Evolutionary conservation across 441 rosid species (phyloP).

Genomic region (Omphalea diandra): DNA sequence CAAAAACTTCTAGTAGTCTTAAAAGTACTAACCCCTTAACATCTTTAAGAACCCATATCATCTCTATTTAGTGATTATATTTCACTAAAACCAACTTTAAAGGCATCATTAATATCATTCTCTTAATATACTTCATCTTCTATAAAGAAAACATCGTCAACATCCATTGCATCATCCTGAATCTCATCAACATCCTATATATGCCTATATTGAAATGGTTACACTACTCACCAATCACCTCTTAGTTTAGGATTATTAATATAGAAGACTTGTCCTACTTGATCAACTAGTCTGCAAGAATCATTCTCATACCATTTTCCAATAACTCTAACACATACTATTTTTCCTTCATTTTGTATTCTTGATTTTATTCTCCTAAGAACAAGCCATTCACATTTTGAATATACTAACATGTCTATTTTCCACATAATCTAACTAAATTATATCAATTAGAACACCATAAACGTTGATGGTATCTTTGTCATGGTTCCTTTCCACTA

Average conservation of each 20-base stretch:
- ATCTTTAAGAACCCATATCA: not conserved
- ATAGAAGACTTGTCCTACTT: not conserved
- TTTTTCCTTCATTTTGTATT: not conserved
- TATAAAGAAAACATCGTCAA: not conserved
- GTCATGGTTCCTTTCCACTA: no score
- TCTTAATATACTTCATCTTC: not conserved
- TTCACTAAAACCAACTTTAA: not conserved
- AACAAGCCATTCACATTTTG: not conserved
- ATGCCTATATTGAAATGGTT: not conserved
- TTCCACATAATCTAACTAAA: not conserved
- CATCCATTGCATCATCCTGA: not conserved
- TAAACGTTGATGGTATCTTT: not conserved
- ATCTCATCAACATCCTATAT: not conserved
- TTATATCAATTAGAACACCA: not conserved
- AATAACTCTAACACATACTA: no score
- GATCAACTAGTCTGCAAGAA: not conserved
- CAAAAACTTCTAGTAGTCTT: not conserved
- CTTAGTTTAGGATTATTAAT: not conserved
- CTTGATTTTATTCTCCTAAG: not conserved
- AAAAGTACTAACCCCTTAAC: not conserved
- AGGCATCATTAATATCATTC: not conserved
- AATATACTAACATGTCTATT: not conserved
- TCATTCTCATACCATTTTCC: not conserved
- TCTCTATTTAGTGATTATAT: not conserved
- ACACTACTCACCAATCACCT: not conserved